Conservation (phyloP, 164 flowering plant species). For the Cinnamomum micranthum region DNA sequence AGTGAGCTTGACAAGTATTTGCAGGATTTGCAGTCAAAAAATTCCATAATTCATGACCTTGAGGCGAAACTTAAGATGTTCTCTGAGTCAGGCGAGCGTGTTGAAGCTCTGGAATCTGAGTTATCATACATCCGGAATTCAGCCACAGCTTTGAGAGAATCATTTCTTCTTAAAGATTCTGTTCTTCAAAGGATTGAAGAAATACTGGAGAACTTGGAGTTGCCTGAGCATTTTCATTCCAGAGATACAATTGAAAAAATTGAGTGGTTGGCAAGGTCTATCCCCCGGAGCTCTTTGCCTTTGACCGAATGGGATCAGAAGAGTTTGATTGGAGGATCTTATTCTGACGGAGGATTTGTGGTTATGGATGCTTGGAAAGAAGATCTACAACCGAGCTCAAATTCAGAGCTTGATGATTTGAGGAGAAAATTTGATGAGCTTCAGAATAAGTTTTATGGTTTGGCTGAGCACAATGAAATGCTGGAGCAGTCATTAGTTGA, state of each 20-base stretch:
- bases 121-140: slow-evolving; percentile 95
- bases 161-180: slow-evolving; percentile 92
- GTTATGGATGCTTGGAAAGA: slow-evolving; percentile 69
- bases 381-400: slow-evolving; percentile 36
- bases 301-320: slow-evolving; percentile 69
- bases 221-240: slow-evolving; percentile 90
- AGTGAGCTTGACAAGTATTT: slow-evolving; percentile 66
- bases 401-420: slow-evolving; percentile 48
- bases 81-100: slow-evolving; percentile 93
- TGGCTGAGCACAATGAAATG: slow-evolving; percentile 99
- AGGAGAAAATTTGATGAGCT: slow-evolving; percentile 81
- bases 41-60: slow-evolving; percentile 50
- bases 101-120: slow-evolving; percentile 98
- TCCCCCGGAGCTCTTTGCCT: slow-evolving; percentile 51
- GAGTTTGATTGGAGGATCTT: slow-evolving; percentile 57
- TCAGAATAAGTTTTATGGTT: slow-evolving; percentile 67
- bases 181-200: slow-evolving; percentile 94
- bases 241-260: slow-evolving; percentile 79
- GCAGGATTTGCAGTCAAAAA: slow-evolving; percentile 71
- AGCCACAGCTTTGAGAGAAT: slow-evolving; percentile 89
- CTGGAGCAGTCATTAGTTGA: slow-evolving; percentile 96
- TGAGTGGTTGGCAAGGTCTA: slow-evolving; percentile 81
- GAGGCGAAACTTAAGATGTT: slow-evolving; percentile 67
- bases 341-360: slow-evolving; percentile 62
- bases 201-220: slow-evolving; percentile 80